Evolutionary conservation across 139 green algal species (phyloP), one percentile per base, ranked within the genome.

Genomic region (Monoraphidium neglectum): DNA sequence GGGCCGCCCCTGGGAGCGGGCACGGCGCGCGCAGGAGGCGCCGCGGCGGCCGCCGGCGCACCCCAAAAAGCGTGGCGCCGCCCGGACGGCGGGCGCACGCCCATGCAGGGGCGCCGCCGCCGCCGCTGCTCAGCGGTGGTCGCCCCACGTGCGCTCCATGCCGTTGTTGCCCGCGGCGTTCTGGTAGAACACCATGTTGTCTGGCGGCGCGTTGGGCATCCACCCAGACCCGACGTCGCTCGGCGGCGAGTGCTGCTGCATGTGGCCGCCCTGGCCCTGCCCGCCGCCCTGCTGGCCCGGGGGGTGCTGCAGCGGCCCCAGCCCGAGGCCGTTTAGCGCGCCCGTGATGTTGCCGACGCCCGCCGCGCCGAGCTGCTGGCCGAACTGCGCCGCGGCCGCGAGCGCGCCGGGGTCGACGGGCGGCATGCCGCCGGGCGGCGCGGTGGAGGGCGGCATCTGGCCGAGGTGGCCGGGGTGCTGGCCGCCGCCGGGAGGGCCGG

Each of bases 121-220:
- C n/a, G n/a, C n/a, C n/a, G n/a, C n/a, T n/a, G n/a, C n/a, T 51
- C 43, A 75, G 49, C 74, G 68, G 53, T 68, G 74, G 54, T 80
- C 74, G 24, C 38, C 49, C 73, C 73, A 79, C 43, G 26, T 49
- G 35, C 64, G 62, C 49, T 72, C 60, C 23, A 15, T 47, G 26
- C 62, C 37, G 36, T 36, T 62, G 32, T 62, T 49, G 57, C 64
- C 66, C 12, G 13, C 37, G 32, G n/a, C 64, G 64, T 54, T 54
- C 35, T 69, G 65, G 65, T 74, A 80, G 37, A 80, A 74, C 65
- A 80, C 72, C 74, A 80, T 80, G 53, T 62, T 30, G 65, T 80
- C 65, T 12, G 8, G 43, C 1, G 65, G 53, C 0, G 35, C 37
- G 38, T 64, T 46, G 54, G 71, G 71, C 59, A 77, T 62, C 71